Base-by-base conservation (phyloP, 2,329 filamentous ascomycete species). In the Colletotrichum salicis region DNA sequence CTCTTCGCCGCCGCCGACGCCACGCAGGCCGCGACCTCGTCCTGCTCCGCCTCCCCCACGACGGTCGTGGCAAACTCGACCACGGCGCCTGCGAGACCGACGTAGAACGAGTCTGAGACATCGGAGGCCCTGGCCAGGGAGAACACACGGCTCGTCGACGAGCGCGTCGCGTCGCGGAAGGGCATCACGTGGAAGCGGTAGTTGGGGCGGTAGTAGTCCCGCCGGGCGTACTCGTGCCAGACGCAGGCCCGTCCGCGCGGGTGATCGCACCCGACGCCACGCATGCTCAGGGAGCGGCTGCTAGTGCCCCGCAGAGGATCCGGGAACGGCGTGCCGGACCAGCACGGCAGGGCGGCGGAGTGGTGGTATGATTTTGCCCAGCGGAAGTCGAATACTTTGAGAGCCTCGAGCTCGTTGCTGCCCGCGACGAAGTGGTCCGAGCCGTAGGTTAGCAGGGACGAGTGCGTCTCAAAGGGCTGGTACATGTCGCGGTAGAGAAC, bases 361-460 rank as follows among this genome's bases (percentile, higher is more conserved):
- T 89, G 84, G 66, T 84, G 78, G 73, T 89, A 89, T n/a, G 67
- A 58, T n/a, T 79, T 85, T 0, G 83, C 77, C 79, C 84, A 86
- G 12, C 88, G 86, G 66, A 88, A 87, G 80, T 90, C 88, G 70
- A 89, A 89, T 37, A 89, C 77, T 64, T 86, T 85, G 66, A 90
- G 72, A 11, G 82, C 80, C 0, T 83, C 79, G 4, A 81, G 80
- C 19, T 80, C 79, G 45, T 84, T 84, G 74, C 83, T 86, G 3
- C 87, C 87, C 0, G 83, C 83, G 4, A 89, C 76, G 70, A 90
- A 90, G 13, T 86, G 82, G 60, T 88, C 84, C 1, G 81, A 80
- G 45, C 86, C 87, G 65, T 86, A 86, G 1, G 86, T 81, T 3
- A 89, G 79, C 1, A 90, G 80, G 0, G 86, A 81, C 70, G 86